A percentile compares a stretch with the other conserved stretches of the same genome.
These are phyloP conservation scores for Colletotrichum sp. DNA, from an alignment of 2,329 filamentous ascomycete species.

Conservation along the genomic window DNA sequence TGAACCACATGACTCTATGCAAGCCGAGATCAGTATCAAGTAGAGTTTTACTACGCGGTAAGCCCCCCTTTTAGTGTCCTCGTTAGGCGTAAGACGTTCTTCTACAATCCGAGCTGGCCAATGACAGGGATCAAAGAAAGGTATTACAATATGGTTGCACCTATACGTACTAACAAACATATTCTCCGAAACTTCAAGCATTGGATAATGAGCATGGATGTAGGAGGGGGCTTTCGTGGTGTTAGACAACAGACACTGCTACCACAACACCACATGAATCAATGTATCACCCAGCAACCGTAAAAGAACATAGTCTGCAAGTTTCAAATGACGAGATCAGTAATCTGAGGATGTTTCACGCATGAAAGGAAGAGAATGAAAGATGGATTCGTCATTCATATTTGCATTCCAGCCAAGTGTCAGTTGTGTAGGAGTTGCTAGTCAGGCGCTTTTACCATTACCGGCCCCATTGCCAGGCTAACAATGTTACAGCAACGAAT, in stretches of 20 bases:
- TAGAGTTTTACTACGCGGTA: background rate
- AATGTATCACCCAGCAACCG: background rate
- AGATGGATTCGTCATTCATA: background rate
- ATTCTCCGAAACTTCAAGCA: background rate
- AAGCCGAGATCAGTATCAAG: background rate
- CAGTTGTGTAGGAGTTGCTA: too few relatives aligned
- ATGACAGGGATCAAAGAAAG: background rate
- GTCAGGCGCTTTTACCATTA: background rate
- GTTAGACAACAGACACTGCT: background rate
- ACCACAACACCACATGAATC: background rate
- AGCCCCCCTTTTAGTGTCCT: background rate
- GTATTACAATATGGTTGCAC: background rate
- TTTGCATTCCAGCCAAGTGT: background rate
- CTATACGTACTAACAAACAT: background rate
- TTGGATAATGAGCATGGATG: background rate
- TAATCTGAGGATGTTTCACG: background rate
- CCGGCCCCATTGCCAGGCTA: background rate
- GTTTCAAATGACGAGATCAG: background rate
- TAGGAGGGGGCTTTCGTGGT: background rate
- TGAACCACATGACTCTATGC: background rate
- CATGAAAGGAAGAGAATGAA: background rate
- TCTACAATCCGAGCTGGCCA: accelerated
- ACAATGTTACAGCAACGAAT: background rate
- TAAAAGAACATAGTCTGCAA: background rate
- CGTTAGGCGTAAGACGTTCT: background rate